phyloP scores from a whole-genome alignment of 352 stramenopile species.

The Globisporangium okanoganense region DNA sequence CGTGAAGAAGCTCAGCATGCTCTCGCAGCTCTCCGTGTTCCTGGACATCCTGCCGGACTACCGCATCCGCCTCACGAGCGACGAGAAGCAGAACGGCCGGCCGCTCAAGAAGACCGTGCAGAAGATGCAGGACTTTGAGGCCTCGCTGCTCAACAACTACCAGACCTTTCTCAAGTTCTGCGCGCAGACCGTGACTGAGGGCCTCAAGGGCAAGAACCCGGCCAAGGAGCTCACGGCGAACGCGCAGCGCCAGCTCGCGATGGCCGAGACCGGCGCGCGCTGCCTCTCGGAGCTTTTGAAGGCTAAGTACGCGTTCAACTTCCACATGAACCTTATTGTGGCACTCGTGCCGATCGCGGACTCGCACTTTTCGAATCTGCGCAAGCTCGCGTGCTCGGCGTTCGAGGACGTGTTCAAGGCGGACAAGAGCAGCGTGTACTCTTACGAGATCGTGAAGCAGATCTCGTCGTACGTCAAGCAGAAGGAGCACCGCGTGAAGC shows the following conservation, averaged over 20 bases:
- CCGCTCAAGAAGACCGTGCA: slow-evolving; percentile 86
- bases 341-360: slow-evolving; percentile 80
- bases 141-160: slow-evolving; percentile 73
- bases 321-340: slow-evolving; percentile 82
- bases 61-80: slow-evolving; percentile 88
- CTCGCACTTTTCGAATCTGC: slow-evolving; percentile 48
- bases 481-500: slow-evolving; percentile 78
- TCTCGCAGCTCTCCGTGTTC: slow-evolving; percentile 94
- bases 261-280: slow-evolving; percentile 65
- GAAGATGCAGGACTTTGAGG: slow-evolving; percentile 83
- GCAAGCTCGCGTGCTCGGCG: slow-evolving; percentile 49
- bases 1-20: slow-evolving; percentile 84
- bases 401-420: slow-evolving; percentile 72
- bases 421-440: slow-evolving; percentile 65
- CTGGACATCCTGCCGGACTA: slow-evolving; percentile 95
- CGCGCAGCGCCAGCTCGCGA: slow-evolving; percentile 40
- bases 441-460: slow-evolving; percentile 79
- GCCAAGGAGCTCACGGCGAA: slow-evolving; percentile 31
- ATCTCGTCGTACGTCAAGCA: slow-evolving; percentile 83
- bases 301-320: slow-evolving; percentile 86
- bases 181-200: slow-evolving; percentile 50
- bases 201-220: slow-evolving; percentile 49
- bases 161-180: slow-evolving; percentile 83
- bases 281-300: slow-evolving; percentile 80
- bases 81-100: slow-evolving; percentile 81